These are phyloP conservation scores for Neopestalotiopsis sp. DNA, from an alignment of 2,329 filamentous ascomycete species.

Conservation along the genomic window DNA sequence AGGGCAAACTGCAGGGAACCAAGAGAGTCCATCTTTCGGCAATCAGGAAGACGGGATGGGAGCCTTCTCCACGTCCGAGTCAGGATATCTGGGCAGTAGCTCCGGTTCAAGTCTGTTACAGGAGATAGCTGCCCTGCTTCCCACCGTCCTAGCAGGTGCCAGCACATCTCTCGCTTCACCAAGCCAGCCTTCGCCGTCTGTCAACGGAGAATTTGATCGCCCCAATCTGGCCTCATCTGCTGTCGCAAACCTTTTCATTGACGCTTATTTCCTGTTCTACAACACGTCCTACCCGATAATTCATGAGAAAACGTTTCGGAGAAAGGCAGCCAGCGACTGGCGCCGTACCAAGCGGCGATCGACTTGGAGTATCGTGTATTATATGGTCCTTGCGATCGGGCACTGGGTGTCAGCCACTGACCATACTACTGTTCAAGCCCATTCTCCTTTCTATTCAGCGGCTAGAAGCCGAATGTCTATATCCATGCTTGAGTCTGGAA, in stretches of 20 bases:
- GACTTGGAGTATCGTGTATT: conserved; percentile 29
- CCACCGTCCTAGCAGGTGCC: neutral
- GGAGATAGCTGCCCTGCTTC: conserved; percentile 24
- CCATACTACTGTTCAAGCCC: conserved; percentile 4
- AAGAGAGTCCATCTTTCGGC: conserved; percentile 16
- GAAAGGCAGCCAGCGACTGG: conserved; percentile 27
- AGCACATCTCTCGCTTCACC: neutral
- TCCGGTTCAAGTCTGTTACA: conserved; percentile 32
- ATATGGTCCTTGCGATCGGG: conserved; percentile 42
- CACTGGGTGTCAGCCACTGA: conserved; percentile 37
- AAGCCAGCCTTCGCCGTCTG: neutral
- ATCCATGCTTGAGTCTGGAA: conserved; percentile 49
- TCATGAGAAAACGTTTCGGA: conserved; percentile 51
- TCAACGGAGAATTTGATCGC: neutral
- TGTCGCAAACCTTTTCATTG: conserved; percentile 34
- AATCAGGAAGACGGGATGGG: conserved; percentile 32
- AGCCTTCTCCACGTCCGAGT: conserved; percentile 25
- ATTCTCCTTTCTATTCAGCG: conserved; percentile 31
- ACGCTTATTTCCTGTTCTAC: conserved; percentile 49
- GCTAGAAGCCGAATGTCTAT: conserved; percentile 43
- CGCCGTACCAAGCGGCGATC: conserved; percentile 16
- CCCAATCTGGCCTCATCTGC: conserved; percentile 19
- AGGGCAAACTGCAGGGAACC: conserved; percentile 10
- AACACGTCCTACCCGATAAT: conserved; percentile 51
- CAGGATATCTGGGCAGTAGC: conserved; percentile 34